These are phyloP conservation scores for Aurantiochytrium sp. DNA, from an alignment of 108 stramenopile genomes.

Conservation along the genomic window DNA sequence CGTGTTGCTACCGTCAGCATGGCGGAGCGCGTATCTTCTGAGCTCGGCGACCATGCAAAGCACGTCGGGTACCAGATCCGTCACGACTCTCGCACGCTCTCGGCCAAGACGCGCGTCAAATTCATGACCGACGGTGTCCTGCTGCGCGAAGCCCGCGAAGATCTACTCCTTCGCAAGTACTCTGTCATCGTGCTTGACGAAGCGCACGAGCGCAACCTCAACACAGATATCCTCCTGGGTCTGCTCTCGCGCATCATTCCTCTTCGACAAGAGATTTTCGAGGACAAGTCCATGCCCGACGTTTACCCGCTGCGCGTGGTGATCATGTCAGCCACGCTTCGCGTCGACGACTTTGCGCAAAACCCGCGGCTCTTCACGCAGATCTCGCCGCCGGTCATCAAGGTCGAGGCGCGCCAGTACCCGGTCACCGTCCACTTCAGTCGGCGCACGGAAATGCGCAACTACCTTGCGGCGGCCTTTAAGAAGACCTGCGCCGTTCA, in stretches of 20 bases:
- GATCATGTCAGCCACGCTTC: conserved; percentile 95
- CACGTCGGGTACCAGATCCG: conserved; percentile 89
- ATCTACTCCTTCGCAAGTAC: conserved; percentile 85
- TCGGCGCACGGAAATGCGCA: conserved; percentile 83
- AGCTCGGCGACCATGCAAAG: conserved; percentile 73
- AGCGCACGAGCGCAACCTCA: conserved; percentile 86
- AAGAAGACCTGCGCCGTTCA: conserved; percentile 82
- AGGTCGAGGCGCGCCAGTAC: conserved; percentile 80
- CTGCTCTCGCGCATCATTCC: conserved; percentile 77
- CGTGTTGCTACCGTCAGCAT: conserved; percentile 94
- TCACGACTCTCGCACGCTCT: conserved; percentile 79
- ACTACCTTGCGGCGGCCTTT: conserved; percentile 67
- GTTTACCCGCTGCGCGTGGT: conserved; percentile 77
- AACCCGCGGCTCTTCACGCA: conserved; percentile 70
- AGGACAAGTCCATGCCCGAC: conserved; percentile 47
- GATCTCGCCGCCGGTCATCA: conserved; percentile 64
- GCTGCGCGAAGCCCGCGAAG: conserved; percentile 80
- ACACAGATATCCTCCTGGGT: conserved; percentile 94
- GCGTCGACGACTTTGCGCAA: conserved; percentile 85
- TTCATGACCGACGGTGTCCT: conserved; percentile 99
- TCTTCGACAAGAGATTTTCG: conserved; percentile 67
- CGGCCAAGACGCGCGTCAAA: conserved; percentile 72
- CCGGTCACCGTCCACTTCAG: conserved; percentile 93
- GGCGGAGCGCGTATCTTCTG: conserved; percentile 87
- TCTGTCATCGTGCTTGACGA: conserved; percentile 85